Evolutionary conservation across 2,329 filamentous ascomycete genomes (phyloP).

Genomic region (Zymoseptoria pseudotritici): DNA sequence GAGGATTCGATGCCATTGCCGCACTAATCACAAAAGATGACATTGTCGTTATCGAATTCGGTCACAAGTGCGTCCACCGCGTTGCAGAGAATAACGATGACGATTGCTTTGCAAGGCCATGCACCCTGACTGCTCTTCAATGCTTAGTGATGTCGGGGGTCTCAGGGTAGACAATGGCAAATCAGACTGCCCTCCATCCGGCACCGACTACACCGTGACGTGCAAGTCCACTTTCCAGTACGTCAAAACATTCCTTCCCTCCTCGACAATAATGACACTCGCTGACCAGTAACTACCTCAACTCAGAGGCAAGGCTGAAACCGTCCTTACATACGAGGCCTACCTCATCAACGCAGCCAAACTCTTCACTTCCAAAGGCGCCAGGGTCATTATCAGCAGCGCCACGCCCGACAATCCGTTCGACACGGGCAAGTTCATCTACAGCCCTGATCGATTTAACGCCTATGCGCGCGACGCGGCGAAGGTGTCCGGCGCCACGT

Average conservation of each 20-base stretch:
- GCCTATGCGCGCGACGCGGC: slow-evolving; percentile 47
- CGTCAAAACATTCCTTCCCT: background rate
- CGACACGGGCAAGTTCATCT: slow-evolving; percentile 48
- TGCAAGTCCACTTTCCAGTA: slow-evolving; percentile 22
- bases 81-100: background rate
- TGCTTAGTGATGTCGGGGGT: slow-evolving; percentile 49
- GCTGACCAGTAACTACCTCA: slow-evolving; percentile 1
- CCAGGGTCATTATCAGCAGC: slow-evolving; percentile 52
- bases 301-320: slow-evolving; percentile 34
- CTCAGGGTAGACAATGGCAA: slow-evolving; percentile 54
- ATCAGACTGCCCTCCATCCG: slow-evolving; percentile 48
- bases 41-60: slow-evolving; percentile 64
- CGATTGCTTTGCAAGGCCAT: background rate
- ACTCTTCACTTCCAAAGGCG: slow-evolving; percentile 49
- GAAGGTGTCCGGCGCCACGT: slow-evolving; percentile 41
- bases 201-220: slow-evolving; percentile 47
- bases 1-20: slow-evolving; percentile 54
- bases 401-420: slow-evolving; percentile 58
- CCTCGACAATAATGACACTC: background rate
- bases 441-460: slow-evolving; percentile 47
- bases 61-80: slow-evolving; percentile 48
- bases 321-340: slow-evolving; percentile 53
- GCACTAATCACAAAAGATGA: slow-evolving; percentile 49
- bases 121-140: background rate
- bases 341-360: slow-evolving; percentile 54